Percentiles rank a stretch among this genome's conserved stretches.
Evolutionary conservation across 2,329 filamentous ascomycete genomes (phyloP).

Genomic region (Sporothrix humicola): DNA sequence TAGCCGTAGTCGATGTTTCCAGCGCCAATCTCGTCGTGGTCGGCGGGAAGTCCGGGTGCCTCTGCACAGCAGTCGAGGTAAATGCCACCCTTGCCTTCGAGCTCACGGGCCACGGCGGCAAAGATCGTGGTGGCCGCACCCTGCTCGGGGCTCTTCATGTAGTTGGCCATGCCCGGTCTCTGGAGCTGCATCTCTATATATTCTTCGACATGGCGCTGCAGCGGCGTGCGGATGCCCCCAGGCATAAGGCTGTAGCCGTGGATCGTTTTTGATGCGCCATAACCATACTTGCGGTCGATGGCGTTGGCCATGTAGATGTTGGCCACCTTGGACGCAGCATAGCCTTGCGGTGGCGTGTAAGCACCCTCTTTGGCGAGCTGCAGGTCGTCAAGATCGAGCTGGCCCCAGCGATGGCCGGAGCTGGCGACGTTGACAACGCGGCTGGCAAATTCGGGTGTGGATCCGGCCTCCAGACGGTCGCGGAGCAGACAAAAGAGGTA

Average conservation of each 20-base stretch:
- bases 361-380: constrained; percentile 44
- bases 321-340: constrained; percentile 53
- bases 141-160: constrained; percentile 47
- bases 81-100: constrained; percentile 50
- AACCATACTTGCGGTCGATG: constrained; percentile 52
- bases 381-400: constrained; percentile 49
- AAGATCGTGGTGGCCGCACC: constrained; percentile 52
- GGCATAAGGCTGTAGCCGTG: constrained; percentile 53
- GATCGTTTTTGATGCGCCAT: constrained; percentile 42
- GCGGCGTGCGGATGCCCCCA: constrained; percentile 48
- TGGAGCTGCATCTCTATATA: constrained; percentile 36
- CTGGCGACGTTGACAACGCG: constrained; percentile 55
- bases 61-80: constrained; percentile 51
- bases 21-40: background rate
- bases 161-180: background rate
- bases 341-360: constrained; percentile 48
- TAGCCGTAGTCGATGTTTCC: constrained; percentile 20
- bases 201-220: constrained; percentile 42
- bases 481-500: constrained; percentile 58
- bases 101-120: constrained; percentile 48
- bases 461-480: constrained; percentile 48
- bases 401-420: constrained; percentile 47
- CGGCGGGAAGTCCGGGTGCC: constrained; percentile 32
- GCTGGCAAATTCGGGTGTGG: constrained; percentile 48
- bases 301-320: constrained; percentile 56